Evolutionary conservation across 2,329 filamentous ascomycete genomes (phyloP).

Genomic region (Colletotrichum zoysiae): DNA sequence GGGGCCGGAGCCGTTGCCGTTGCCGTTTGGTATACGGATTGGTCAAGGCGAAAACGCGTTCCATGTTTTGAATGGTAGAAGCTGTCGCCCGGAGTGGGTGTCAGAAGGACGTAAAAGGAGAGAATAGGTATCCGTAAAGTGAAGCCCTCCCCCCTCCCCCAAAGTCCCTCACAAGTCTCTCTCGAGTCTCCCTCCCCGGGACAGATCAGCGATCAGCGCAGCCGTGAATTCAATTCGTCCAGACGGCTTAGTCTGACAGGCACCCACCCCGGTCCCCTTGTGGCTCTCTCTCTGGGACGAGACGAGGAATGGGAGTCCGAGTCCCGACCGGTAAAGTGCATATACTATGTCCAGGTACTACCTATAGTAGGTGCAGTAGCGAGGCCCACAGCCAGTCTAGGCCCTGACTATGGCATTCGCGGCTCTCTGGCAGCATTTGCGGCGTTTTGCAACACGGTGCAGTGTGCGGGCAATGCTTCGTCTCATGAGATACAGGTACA

Average conservation of each 20-base stretch:
- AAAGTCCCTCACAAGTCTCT: slow-evolving; percentile 13
- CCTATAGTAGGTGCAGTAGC: not conserved
- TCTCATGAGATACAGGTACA: not conserved
- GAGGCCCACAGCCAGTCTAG: slow-evolving; percentile 33
- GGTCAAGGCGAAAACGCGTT: not conserved
- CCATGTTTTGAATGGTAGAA: not conserved
- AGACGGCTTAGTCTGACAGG: slow-evolving; percentile 22
- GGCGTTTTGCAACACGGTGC: slow-evolving; percentile 1
- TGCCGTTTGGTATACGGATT: slow-evolving; percentile 13
- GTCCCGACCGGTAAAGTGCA: slow-evolving; percentile 26
- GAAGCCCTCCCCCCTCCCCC: not conserved
- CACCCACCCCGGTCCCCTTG: slow-evolving; percentile 13
- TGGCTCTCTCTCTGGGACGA: not conserved
- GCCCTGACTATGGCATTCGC: slow-evolving; percentile 28
- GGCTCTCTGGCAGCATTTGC: slow-evolving; percentile 11
- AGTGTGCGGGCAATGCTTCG: slow-evolving; percentile 14
- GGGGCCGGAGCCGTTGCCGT: not conserved
- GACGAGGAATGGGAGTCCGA: slow-evolving; percentile 1
- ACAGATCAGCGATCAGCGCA: slow-evolving; percentile 34
- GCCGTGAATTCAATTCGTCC: slow-evolving; percentile 38
- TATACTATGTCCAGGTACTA: no score
- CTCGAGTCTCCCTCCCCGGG: slow-evolving; percentile 20
- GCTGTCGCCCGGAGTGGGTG: not conserved
- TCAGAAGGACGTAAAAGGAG: not conserved
- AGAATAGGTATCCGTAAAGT: not conserved